Conservation (phyloP, 2,329 filamentous ascomycete genomes). For the Fusarium denticulatum region DNA sequence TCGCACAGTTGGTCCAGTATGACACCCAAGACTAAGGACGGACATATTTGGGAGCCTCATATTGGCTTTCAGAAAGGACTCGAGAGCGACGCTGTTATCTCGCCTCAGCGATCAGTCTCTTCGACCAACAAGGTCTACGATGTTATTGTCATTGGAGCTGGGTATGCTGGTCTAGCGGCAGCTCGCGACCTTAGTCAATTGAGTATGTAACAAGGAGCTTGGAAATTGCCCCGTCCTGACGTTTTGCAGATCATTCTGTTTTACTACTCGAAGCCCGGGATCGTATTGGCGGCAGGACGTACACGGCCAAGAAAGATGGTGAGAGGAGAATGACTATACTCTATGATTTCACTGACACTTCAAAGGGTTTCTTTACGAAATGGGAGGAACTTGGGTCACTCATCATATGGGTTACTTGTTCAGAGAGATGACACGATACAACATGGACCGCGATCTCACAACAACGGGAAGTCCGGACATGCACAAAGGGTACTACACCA, state of each 20-base stretch:
- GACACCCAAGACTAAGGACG: neutral
- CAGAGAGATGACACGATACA: neutral
- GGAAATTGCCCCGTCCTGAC: accelerated
- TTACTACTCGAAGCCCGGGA: neutral
- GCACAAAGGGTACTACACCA: neutral
- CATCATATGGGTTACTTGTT: neutral
- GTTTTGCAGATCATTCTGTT: neutral
- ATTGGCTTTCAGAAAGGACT: neutral
- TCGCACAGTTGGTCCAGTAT: accelerated
- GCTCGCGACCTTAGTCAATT: neutral
- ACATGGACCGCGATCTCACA: neutral
- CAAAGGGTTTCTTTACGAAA: neutral
- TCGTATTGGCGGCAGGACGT: neutral
- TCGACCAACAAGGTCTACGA: neutral
- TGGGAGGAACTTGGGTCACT: neutral
- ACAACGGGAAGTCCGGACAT: neutral
- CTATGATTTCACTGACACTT: neutral
- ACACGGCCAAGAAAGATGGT: neutral
- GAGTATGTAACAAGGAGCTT: accelerated
- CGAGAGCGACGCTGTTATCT: neutral
- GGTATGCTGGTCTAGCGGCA: neutral
- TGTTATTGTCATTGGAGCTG: neutral
- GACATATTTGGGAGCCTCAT: neutral
- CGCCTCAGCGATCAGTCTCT: neutral
- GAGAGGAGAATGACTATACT: neutral